A percentile compares a stretch with the other conserved stretches of the same genome.
These are phyloP conservation scores for Sarocladiaceae sp. DNA, from an alignment of 2,329 filamentous ascomycete genomes.

Conservation along the genomic window DNA sequence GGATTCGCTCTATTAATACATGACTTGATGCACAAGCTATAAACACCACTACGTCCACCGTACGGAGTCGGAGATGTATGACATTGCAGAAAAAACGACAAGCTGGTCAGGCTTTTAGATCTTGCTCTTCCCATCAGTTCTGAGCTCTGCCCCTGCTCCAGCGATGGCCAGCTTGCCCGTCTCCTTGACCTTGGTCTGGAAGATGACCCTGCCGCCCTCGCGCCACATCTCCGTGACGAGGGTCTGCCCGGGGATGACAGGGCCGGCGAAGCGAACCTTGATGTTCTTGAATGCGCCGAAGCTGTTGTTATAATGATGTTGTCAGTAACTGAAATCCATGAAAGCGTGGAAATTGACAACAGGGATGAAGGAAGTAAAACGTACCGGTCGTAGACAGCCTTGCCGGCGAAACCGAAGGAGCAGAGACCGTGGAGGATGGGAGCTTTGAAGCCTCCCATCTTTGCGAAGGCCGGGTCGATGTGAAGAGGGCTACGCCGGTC, in stretches of 20 bases:
- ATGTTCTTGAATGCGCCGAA: constrained; percentile 84
- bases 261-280: constrained; percentile 85
- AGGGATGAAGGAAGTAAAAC: constrained; percentile 1
- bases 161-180: constrained; percentile 84
- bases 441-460: constrained; percentile 87
- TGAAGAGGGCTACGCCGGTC: constrained; percentile 64
- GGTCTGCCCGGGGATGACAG: constrained; percentile 83
- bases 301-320: constrained; percentile 11
- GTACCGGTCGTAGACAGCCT: constrained; percentile 72
- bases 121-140: constrained; percentile 29
- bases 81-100: too few species aligned
- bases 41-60: background rate
- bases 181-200: constrained; percentile 86
- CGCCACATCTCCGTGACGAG: constrained; percentile 93
- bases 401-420: constrained; percentile 85
- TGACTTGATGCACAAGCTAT: background rate
- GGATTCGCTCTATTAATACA: constrained; percentile 3
- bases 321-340: constrained; percentile 2
- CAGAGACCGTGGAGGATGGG: constrained; percentile 97
- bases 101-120: constrained; percentile 16
- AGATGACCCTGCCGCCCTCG: constrained; percentile 70
- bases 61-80: too few species aligned
- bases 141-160: constrained; percentile 71
- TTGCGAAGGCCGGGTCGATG: constrained; percentile 89
- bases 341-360: background rate